These are phyloP conservation scores for Protomyces pachydermus DNA, from an alignment of 1,139 yeast genomes.

Conservation along the genomic window DNA sequence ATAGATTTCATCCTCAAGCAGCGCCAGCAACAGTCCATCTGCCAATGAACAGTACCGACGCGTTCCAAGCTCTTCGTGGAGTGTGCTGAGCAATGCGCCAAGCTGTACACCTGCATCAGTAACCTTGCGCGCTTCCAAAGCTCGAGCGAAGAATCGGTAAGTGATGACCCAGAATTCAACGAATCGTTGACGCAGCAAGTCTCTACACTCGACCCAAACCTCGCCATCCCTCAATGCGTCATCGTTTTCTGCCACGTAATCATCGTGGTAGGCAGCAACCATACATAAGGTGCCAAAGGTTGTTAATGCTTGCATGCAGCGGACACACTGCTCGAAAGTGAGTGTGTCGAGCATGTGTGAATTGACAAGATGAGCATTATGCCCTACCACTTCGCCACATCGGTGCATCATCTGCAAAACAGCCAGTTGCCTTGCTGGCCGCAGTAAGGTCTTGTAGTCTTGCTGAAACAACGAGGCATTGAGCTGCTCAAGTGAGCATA, in stretches of 20 bases:
- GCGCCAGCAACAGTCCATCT: constrained; percentile 56
- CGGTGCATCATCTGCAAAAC: background rate
- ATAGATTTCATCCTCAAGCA: constrained; percentile 55
- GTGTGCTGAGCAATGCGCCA: constrained; percentile 41
- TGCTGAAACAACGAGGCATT: background rate
- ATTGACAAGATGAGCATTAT: background rate
- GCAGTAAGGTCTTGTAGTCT: background rate
- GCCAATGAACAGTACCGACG: constrained; percentile 65
- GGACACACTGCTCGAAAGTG: background rate
- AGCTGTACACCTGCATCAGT: constrained; percentile 32
- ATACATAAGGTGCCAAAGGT: background rate
- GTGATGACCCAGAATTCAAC: constrained; percentile 46
- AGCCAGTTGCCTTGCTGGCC: background rate
- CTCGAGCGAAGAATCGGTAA: constrained; percentile 36
- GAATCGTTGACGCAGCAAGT: constrained; percentile 52
- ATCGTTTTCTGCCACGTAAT: constrained; percentile 38
- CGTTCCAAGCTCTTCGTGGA: constrained; percentile 71
- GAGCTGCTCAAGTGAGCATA: background rate
- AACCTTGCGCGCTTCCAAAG: constrained; percentile 32
- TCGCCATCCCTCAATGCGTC: constrained; percentile 38
- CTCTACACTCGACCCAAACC: constrained; percentile 40
- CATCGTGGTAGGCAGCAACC: constrained; percentile 41
- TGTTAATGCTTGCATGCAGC: background rate
- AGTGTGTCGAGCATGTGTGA: background rate
- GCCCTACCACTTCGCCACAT: background rate